Conservation (phyloP, 2,329 filamentous ascomycete species). For the Ceratocystis cacaofunesta region DNA sequence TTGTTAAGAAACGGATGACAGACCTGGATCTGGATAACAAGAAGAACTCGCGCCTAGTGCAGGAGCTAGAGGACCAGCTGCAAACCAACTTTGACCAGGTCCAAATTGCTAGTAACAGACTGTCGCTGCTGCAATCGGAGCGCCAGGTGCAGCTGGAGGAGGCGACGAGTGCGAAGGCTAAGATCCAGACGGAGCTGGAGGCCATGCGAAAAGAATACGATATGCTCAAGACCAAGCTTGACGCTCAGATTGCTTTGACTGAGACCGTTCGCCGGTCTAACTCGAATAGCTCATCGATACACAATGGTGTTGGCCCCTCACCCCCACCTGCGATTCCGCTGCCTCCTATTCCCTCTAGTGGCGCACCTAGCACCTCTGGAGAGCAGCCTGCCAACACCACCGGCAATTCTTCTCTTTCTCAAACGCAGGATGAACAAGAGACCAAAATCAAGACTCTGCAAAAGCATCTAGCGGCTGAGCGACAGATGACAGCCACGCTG, state of each 20-base stretch:
- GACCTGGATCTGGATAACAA: constrained; percentile 57
- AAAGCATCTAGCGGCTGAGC: constrained; percentile 90
- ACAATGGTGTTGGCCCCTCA: constrained; percentile 79
- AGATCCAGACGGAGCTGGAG: constrained; percentile 55
- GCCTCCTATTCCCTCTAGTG: constrained; percentile 62
- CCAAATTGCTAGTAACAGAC: constrained; percentile 66
- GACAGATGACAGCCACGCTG: constrained; percentile 85
- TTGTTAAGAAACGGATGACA: constrained; percentile 50
- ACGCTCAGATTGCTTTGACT: constrained; percentile 24
- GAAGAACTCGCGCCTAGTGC: constrained; percentile 81
- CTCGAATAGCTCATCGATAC: constrained; percentile 51
- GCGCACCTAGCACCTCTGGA: neutral
- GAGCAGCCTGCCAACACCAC: constrained; percentile 30
- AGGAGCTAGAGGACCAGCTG: constrained; percentile 93
- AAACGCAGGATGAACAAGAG: constrained; percentile 88
- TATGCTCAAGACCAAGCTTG: constrained; percentile 48
- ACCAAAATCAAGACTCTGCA: constrained; percentile 89
- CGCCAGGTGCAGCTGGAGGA: constrained; percentile 65
- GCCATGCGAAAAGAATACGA: constrained; percentile 53
- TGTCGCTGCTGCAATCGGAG: constrained; percentile 68
- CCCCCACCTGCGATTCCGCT: constrained; percentile 93
- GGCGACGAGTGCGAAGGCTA: constrained; percentile 47
- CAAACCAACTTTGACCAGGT: constrained; percentile 91
- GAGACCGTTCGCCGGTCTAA: constrained; percentile 42
- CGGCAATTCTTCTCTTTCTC: constrained; percentile 45